Evolutionary conservation across 331 rosid genomes (phyloP), one percentile per base, ranked within the genome.

Genomic region (Malus hybrid): DNA sequence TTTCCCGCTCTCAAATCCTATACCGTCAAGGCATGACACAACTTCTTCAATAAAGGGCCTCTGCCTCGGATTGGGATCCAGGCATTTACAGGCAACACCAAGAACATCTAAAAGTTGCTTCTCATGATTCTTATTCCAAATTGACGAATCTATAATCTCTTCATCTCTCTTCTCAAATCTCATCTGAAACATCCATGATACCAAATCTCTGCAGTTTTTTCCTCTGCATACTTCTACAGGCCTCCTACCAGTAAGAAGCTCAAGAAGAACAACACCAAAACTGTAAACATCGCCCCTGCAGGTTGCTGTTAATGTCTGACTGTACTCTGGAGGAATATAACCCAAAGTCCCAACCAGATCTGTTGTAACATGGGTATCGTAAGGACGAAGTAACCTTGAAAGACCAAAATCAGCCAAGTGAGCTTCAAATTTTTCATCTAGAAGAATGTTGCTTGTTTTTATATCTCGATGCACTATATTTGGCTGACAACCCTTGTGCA

Each of bases 391-490:
- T 11, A 89, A 79, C 81, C 97, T 82, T 10, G 97, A 78, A 50
- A 91, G 89, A 44, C 97, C 93, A 44, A 91, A 91, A 83, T 91
- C 97, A 20, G 94, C 97, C 57, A 91, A 77, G 73, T 86, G 91
- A 75, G 92, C 94, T 77, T 84, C 88, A 33, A 87, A 89, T 9
- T 78, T 82, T 6, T 83, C 90, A 74, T 89, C 87, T 78, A 91
- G 79, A 61, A 91, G 90, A 29, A 91, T 89, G 89, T 91, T 91
- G 86, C 97, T 91, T 2, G 97, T 84, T 63, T 91, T 91, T 13
- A 91, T 84, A 53, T 91, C 97, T 5, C 92, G 87, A 57, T 91
- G 97, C n/a, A 91, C 90, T 61, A 91, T 84, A 82, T 71, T 83
- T 13, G 95, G 97, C 75, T 87, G 86, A 39, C 97, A 91, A 2